Conservation (phyloP, 2,329 filamentous ascomycete genomes). For the Didymella segeticola region DNA sequence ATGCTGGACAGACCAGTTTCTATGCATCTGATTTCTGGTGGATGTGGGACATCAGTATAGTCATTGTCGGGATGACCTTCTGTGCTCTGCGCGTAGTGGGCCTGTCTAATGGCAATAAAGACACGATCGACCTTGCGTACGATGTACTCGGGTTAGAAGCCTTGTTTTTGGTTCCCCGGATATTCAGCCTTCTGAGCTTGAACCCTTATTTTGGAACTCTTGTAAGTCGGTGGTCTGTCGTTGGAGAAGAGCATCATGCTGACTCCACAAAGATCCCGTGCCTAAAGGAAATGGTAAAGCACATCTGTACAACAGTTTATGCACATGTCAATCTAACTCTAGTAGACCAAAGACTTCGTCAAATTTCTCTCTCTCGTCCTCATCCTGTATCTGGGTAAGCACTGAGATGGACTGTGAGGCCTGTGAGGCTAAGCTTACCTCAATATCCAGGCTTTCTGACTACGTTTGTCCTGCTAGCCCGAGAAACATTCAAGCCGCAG, state of each 20-base stretch:
- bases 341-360: slow-evolving; percentile 79
- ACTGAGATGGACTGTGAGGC: neutral
- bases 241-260: neutral
- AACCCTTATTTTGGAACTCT: slow-evolving; percentile 90
- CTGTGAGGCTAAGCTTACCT: neutral
- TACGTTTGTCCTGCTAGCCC: slow-evolving; percentile 80
- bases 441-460: slow-evolving; percentile 73
- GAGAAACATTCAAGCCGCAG: slow-evolving; percentile 68
- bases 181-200: slow-evolving; percentile 85
- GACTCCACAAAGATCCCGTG: slow-evolving; percentile 72
- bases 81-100: slow-evolving; percentile 72
- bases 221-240: slow-evolving; percentile 42
- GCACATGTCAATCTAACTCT: slow-evolving; percentile 10
- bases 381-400: slow-evolving; percentile 75
- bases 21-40: slow-evolving; percentile 48
- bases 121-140: slow-evolving; percentile 79
- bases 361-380: slow-evolving; percentile 81
- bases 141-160: slow-evolving; percentile 90
- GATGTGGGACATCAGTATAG: slow-evolving; percentile 61
- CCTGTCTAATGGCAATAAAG: slow-evolving; percentile 63
- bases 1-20: slow-evolving; percentile 81
- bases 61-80: slow-evolving; percentile 74
- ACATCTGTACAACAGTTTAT: neutral
- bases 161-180: slow-evolving; percentile 84
- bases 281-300: slow-evolving; percentile 81